Base-by-base conservation (phyloP, 83 land plant species). In the Picea abies region DNA sequence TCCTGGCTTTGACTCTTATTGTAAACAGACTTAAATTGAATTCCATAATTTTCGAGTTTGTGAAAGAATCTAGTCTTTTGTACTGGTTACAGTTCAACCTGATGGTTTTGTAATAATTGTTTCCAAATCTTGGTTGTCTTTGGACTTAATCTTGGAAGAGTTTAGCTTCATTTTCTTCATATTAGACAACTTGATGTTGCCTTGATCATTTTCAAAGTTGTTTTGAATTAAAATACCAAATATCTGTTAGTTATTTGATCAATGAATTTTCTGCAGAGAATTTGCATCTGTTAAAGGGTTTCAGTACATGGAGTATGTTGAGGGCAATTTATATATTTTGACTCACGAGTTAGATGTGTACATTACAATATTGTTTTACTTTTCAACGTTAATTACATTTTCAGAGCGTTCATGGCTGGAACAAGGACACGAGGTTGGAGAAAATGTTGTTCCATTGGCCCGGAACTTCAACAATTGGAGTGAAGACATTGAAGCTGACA, bases 361-460 rank as follows among this genome's bases (percentile, higher is more conserved):
- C 20, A 65, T 14, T 44, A 72, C 44, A 49, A 29, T 76, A 65
- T 39, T 37, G 65, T 77, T 79, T 79, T 26, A 15, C 41, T n/a
- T 82, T 79, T 29, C 8, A 15, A 78, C 6, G 14, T 66, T 23
- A 66, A 62, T 61, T 75, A 8, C 19, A 26, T 76, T 67, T 81
- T 29, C 92, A 97, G 99, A 97, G 85, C 87, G 98, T 23, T 63
- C 86, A 52, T 97, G 98, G 98, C 91, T 97, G 39, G 97, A 96
- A 70, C 90, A 94, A 90, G 99, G 99, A 15, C 81, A 82, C 44
- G 87, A 79, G 25, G 87, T 97, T 64, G 99, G 99, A 56, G 99
- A 96, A 79, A 92, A 94, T 78, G 96, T 97, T 56, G 87, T 97
- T 41, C 99, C 99, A 49, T 83, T 97, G 82, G 99, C 99, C 12